Conservation (phyloP, 306 rosid species). For the Dalbergia cultrata region DNA sequence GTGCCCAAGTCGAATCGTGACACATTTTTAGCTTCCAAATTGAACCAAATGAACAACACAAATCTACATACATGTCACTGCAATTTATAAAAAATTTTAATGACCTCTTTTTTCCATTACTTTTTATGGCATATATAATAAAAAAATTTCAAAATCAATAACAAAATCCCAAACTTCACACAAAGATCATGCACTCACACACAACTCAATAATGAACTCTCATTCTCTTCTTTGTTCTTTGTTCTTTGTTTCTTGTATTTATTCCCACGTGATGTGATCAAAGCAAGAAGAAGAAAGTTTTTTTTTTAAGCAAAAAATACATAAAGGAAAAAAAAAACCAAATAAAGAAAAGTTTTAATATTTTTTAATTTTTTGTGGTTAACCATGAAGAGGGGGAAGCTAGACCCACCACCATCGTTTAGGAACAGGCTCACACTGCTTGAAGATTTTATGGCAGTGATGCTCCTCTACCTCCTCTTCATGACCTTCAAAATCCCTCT, state of each 20-base stretch:
- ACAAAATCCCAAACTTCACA: conserved; percentile 13
- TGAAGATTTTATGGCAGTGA: conserved; percentile 68
- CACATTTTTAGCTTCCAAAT: conserved; percentile 18
- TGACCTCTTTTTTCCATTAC: background rate
- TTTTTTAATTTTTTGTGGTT: too few relatives aligned
- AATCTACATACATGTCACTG: background rate
- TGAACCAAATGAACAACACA: background rate
- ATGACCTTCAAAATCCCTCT: conserved; percentile 86
- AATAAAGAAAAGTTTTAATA: conserved; percentile 18
- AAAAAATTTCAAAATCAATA: conserved; percentile 13
- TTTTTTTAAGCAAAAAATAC: background rate
- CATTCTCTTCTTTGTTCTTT: conserved; percentile 1
- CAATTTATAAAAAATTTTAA: background rate
- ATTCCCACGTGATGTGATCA: conserved; percentile 34
- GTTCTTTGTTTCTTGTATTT: conserved; percentile 33
- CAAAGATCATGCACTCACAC: background rate
- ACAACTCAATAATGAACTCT: background rate
- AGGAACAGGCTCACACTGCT: conserved; percentile 68
- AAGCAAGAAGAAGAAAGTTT: background rate
- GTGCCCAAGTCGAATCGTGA: too few relatives aligned
- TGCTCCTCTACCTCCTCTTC: conserved; percentile 70
- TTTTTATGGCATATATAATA: conserved; percentile 1
- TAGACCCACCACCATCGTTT: conserved; percentile 52
- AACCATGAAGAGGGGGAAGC: conserved; percentile 77
- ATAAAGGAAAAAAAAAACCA: background rate